phyloP scores from a whole-genome alignment of 108 stramenopile genomes.

The Fragilaria radians region DNA sequence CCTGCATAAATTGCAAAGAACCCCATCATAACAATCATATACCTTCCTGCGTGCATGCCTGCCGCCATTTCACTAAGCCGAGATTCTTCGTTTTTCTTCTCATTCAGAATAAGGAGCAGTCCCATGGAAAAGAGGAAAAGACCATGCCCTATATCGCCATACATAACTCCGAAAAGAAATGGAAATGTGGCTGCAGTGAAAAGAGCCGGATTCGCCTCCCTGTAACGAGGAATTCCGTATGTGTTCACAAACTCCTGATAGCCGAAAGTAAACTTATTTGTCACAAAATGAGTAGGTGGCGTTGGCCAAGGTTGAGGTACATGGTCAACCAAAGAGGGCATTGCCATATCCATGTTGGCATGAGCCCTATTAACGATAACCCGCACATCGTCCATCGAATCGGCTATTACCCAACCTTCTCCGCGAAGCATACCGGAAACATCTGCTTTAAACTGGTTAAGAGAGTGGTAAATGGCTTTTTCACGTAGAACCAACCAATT shows the following conservation, averaged over 20 bases:
- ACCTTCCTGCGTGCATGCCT: slow-evolving; percentile 86
- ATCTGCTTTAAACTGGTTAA: slow-evolving; percentile 97
- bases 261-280: slow-evolving; percentile 91
- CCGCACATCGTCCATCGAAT: slow-evolving; percentile 61
- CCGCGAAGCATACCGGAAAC: slow-evolving; percentile 94
- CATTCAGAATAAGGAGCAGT: slow-evolving; percentile 74
- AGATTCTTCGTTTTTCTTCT: slow-evolving; percentile 64
- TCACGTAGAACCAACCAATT: slow-evolving; percentile 88
- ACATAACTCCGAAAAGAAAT: slow-evolving; percentile 99
- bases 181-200: slow-evolving; percentile 98
- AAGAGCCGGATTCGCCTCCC: slow-evolving; percentile 97
- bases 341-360: slow-evolving; percentile 81
- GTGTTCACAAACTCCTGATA: slow-evolving; percentile 99
- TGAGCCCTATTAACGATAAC: slow-evolving; percentile 76
- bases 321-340: slow-evolving; percentile 83
- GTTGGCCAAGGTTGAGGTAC: slow-evolving; percentile 89
- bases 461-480: slow-evolving; percentile 94
- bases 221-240: slow-evolving; percentile 96
- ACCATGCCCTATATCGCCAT: slow-evolving; percentile 98
- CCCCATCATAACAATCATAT: slow-evolving; percentile 98
- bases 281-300: slow-evolving; percentile 97
- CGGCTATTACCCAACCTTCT: slow-evolving; percentile 94
- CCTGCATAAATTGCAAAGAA: slow-evolving; percentile 96
- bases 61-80: slow-evolving; percentile 83
- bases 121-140: slow-evolving; percentile 78